Percentiles rank a stretch among this genome's conserved stretches.
Evolutionary conservation across 2,329 filamentous ascomycete genomes (phyloP).

Genomic region (Colletotrichum zoysiae): DNA sequence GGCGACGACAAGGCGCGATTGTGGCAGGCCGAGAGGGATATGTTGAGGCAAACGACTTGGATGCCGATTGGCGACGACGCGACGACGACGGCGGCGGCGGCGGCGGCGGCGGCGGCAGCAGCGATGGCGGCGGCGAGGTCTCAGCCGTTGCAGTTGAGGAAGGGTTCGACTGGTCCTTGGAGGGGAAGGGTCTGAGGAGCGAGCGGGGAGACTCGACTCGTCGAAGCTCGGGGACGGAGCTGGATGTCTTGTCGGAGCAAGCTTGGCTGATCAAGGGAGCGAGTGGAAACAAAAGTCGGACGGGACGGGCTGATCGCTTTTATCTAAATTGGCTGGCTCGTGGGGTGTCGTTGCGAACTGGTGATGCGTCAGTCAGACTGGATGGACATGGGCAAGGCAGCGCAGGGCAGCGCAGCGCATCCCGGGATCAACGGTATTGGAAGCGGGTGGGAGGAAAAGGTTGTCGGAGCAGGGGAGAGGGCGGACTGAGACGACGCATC

Average conservation of each 20-base stretch:
- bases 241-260: slow-evolving; percentile 28
- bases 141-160: slow-evolving; percentile 29
- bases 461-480: slow-evolving; percentile 31
- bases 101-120: background rate
- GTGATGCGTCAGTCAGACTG: slow-evolving; percentile 35
- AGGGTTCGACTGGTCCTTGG: slow-evolving; percentile 28
- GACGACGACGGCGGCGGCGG: slow-evolving; percentile 23
- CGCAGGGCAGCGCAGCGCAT: slow-evolving; percentile 35
- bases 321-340: slow-evolving; percentile 39
- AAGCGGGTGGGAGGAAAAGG: slow-evolving; percentile 24
- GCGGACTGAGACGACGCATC: slow-evolving; percentile 29
- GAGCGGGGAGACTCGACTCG: slow-evolving; percentile 26
- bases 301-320: slow-evolving; percentile 37
- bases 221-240: slow-evolving; percentile 32
- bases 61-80: slow-evolving; percentile 30
- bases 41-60: slow-evolving; percentile 22
- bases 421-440: slow-evolving; percentile 26
- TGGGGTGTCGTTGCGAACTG: slow-evolving; percentile 30
- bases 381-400: slow-evolving; percentile 22
- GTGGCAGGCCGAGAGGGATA: slow-evolving; percentile 16
- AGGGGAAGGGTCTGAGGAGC: slow-evolving; percentile 7
- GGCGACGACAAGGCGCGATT: slow-evolving; percentile 8
- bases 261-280: slow-evolving; percentile 33
- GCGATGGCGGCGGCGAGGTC: slow-evolving; percentile 31
- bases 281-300: slow-evolving; percentile 33